Evolutionary conservation across 805 yeast species (phyloP), one percentile per base, ranked within the genome.

Genomic region (Nakazawaea sp.): DNA sequence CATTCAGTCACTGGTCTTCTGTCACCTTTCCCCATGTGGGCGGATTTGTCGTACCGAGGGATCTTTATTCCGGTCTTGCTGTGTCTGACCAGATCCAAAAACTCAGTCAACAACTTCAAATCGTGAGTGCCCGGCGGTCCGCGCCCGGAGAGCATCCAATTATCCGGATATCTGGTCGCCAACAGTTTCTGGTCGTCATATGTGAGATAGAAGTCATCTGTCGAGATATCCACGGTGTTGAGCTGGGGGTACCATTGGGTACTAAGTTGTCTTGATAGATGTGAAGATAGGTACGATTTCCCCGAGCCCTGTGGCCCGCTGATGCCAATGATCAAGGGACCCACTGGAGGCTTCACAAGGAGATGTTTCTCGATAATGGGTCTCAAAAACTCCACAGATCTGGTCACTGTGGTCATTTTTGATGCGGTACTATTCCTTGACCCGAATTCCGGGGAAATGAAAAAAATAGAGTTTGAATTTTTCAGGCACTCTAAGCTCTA

Each of bases 121-220:
- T 90, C 97, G 55, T 90, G 98, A 0, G 97, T 90, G 0, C 97
- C 97, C 0, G 97, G 97, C 12, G 85, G 66, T 0, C 97, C 97
- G 18, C 97, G 62, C 3, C 95, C 95, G 24, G 53, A 48, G 13
- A 86, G 50, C 32, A 90, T 59, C 25, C 58, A 53, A 51, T 85
- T 84, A 11, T 58, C 67, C 1, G 62, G 52, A 42, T 62, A 58
- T 11, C 42, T 36, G 5, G 43, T 27, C 1, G 71, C 68, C 18
- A 88, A 51, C 23, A 43, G 41, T 18, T 40, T 42, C 51, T 87
- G 96, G 15, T 79, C 80, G 6, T 51, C 56, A 51, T 75, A 78
- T 0, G 85, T 75, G 27, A 85, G 61, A 54, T 90, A 90, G 42
- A 86, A 74, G 57, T 92, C 97, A 59, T 90, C 98, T 47, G 88